phyloP scores from a whole-genome alignment of 2,329 filamentous ascomycete species.

The Colletotrichum liriopes region DNA sequence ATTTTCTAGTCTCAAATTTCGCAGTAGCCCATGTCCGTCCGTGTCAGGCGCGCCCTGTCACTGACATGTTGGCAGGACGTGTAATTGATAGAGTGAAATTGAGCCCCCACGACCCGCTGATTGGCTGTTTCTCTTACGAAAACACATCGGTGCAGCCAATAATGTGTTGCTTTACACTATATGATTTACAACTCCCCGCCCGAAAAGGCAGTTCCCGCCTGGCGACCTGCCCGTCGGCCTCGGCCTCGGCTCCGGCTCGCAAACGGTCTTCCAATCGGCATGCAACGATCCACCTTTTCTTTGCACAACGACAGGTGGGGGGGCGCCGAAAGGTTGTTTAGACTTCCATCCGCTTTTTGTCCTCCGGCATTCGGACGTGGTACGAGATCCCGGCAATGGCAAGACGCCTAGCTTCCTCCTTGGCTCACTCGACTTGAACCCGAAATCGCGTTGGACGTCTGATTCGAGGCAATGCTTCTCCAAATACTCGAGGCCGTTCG shows the following conservation, averaged over 20 bases:
- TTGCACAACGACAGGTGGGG: neutral
- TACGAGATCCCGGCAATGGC: neutral
- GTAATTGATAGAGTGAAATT: neutral
- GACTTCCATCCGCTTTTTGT: neutral
- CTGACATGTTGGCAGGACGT: neutral
- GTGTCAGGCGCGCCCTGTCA: neutral
- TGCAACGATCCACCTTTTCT: neutral
- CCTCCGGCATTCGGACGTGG: neutral
- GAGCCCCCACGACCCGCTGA: neutral
- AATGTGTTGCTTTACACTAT: too few species aligned
- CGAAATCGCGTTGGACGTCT: neutral
- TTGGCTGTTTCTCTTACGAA: neutral
- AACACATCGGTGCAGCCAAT: neutral
- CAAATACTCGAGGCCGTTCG: neutral
- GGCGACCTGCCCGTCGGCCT: neutral
- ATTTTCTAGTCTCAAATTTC: neutral
- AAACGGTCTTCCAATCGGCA: neutral
- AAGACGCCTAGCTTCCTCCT: neutral
- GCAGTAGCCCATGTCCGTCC: neutral
- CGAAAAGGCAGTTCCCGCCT: neutral
- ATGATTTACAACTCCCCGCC: too few species aligned
- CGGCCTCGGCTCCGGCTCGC: constrained; percentile 8
- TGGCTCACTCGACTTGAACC: neutral
- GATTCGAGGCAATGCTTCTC: neutral
- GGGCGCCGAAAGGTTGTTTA: constrained; percentile 1